Conservation (phyloP, 2,329 filamentous ascomycete genomes). For the Aspergillus floridensis region DNA sequence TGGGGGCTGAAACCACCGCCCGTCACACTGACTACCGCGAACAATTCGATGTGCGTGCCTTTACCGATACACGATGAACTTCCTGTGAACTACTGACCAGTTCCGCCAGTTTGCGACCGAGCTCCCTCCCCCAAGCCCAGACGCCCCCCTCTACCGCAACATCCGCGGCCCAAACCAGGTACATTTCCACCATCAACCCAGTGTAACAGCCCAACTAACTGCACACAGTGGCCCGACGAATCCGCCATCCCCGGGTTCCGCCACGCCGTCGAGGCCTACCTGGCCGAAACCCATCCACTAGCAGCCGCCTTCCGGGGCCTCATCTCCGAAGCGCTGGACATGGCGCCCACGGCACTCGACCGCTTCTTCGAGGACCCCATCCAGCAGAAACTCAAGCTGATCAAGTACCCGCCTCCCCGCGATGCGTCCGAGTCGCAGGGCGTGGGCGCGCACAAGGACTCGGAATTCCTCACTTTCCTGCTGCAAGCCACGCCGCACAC, state of each 20-base stretch:
- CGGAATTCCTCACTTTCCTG: conserved; percentile 50
- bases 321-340: conserved; percentile 35
- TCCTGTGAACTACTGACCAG: not conserved
- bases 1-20: conserved; percentile 36
- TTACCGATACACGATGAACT: conserved; percentile 11
- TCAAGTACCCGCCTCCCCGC: conserved; percentile 46
- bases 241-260: conserved; percentile 32
- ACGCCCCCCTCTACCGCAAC: conserved; percentile 37
- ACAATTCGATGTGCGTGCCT: conserved; percentile 33
- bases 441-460: conserved; percentile 49
- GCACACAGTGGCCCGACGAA: conserved; percentile 35
- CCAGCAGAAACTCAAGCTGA: conserved; percentile 38
- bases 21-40: conserved; percentile 35
- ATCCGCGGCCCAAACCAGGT: conserved; percentile 39
- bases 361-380: conserved; percentile 34
- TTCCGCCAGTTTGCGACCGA: conserved; percentile 34
- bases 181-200: not conserved
- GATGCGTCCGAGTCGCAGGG: conserved; percentile 35
- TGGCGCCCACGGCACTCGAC: conserved; percentile 28
- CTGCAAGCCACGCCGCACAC: conserved; percentile 44
- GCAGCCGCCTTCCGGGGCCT: conserved; percentile 28
- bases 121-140: conserved; percentile 32
- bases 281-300: conserved; percentile 26
- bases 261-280: conserved; percentile 28
- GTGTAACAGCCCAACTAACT: not conserved